These are phyloP conservation scores for Gamsiella multidivaricata DNA, from an alignment of 192 early-diverging fungal genomes.

Conservation along the genomic window DNA sequence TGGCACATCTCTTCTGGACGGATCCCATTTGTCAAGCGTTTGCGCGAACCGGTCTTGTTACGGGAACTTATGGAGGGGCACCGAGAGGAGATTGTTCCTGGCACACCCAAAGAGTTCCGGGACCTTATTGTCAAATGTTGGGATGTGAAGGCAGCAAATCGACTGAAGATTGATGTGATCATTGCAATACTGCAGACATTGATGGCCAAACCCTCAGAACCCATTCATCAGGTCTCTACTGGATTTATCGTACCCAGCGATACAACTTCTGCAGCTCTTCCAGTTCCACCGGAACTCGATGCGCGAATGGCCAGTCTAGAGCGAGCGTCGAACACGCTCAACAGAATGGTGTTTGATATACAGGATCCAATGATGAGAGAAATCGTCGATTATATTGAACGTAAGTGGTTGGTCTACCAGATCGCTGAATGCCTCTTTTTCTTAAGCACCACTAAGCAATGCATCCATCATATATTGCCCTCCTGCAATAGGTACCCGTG, in stretches of 20 bases:
- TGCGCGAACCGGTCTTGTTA: conserved; percentile 31
- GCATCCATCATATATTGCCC: neutral
- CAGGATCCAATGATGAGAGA: conserved; percentile 43
- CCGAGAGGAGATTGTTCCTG: conserved; percentile 40
- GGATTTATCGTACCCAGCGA: conserved; percentile 38
- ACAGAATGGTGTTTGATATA: conserved; percentile 51
- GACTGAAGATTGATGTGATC: conserved; percentile 55
- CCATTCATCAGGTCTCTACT: conserved; percentile 22
- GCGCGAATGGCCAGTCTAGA: conserved; percentile 35
- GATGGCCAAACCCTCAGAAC: conserved; percentile 35
- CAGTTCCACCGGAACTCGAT: conserved; percentile 42
- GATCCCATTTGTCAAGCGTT: conserved; percentile 41
- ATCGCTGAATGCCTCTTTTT: no score
- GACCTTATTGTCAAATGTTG: conserved; percentile 54
- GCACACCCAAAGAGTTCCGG: conserved; percentile 47
- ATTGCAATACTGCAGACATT: conserved; percentile 48
- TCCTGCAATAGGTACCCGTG: conserved; percentile 14
- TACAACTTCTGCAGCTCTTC: conserved; percentile 32
- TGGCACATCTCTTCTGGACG: conserved; percentile 55
- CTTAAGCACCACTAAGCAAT: no score
- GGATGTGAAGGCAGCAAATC: conserved; percentile 36
- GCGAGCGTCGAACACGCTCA: conserved; percentile 33
- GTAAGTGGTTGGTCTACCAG: no score
- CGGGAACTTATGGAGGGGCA: conserved; percentile 36
- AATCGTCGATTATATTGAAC: conserved; percentile 24